Conservation (phyloP, 192 early-diverging fungal genomes). For the Borealophlyctis nickersoniae region DNA sequence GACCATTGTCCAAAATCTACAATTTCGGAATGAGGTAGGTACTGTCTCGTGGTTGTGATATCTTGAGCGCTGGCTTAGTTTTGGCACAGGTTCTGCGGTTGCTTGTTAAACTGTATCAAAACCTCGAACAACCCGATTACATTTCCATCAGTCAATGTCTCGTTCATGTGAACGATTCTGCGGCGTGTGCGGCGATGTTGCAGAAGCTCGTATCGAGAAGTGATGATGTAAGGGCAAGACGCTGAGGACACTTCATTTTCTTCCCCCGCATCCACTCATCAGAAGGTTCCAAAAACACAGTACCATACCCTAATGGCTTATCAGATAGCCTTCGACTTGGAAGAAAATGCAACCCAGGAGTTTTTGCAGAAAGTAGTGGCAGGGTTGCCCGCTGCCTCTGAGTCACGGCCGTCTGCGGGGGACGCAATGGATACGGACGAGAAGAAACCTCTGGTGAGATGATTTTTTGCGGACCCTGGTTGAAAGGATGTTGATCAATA, state of each 20-base stretch:
- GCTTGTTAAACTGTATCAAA: constrained; percentile 71
- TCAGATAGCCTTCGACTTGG: constrained; percentile 97
- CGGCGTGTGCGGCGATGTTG: constrained; percentile 71
- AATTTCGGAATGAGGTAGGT: constrained; percentile 75
- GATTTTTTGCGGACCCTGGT: constrained; percentile 15
- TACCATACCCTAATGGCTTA: constrained; percentile 77
- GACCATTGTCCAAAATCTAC: constrained; percentile 77
- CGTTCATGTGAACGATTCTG: constrained; percentile 83
- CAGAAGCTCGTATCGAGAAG: constrained; percentile 59
- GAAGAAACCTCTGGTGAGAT: constrained; percentile 11
- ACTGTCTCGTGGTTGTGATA: background rate
- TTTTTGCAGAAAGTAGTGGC: constrained; percentile 79
- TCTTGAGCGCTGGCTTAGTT: background rate
- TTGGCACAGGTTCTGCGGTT: constrained; percentile 59
- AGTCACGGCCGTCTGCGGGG: constrained; percentile 20
- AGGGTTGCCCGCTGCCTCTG: constrained; percentile 42
- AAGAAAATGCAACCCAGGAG: constrained; percentile 95
- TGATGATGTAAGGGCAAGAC: constrained; percentile 62
- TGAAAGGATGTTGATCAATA: background rate
- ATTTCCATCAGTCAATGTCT: constrained; percentile 88
- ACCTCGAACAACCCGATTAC: constrained; percentile 82
- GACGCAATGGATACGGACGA: constrained; percentile 59
- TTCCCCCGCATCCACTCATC: background rate
- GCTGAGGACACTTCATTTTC: too few relatives aligned
- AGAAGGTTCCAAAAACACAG: constrained; percentile 13